Base-by-base conservation (phyloP, 2,329 filamentous ascomycete genomes). In the Aquanectria penicillioides region DNA sequence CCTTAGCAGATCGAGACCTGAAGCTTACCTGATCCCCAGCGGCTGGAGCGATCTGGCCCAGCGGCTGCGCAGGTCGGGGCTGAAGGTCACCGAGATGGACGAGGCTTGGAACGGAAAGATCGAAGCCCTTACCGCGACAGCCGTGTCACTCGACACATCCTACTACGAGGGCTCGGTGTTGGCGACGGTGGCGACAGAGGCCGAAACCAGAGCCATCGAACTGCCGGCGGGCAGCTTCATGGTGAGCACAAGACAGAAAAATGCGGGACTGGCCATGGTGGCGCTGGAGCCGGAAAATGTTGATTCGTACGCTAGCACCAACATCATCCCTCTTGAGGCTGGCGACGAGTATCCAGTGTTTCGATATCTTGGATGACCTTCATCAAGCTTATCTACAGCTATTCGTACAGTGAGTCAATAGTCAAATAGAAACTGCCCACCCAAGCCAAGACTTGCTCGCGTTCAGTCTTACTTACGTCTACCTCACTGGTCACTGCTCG, bases 271-370 rank as follows among this genome's bases (percentile, higher is more conserved):
- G 1, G 71, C 73, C 0, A 64, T 75, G 9, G 60, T 67, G 9
- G 70, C 67, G 1, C 51, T 75, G 11, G 73, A 75, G 64, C 73
- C 73, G 0, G 73, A 75, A 63, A 70, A 69, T 3, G 69, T 71
- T 9, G 73, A 75, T 50, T 75, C 73, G 1, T 75, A 72, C 26
- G 72, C 66, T 2, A 70, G 69, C 4, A 69, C 67, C 15, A 73
- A 72, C 44, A 67, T 75, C 10, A 57, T 75, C 1, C 71, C 73
- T 3, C 53, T 73, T 2, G 55, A 56, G 5, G 65, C 43, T 1
- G 71, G 69, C 0, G 72, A 75, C 26, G 72, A 75, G 49, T 74
- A 74, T 48, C 73, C 64, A 5, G 56, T 74, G 3, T 74, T 69
- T 22, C 61, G 71, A 1, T 56, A 73, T 6, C 1, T 65, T 10